Evolutionary conservation across 73 alveolate genomes (phyloP).

Genomic region (Tetrahymena elliotti): DNA sequence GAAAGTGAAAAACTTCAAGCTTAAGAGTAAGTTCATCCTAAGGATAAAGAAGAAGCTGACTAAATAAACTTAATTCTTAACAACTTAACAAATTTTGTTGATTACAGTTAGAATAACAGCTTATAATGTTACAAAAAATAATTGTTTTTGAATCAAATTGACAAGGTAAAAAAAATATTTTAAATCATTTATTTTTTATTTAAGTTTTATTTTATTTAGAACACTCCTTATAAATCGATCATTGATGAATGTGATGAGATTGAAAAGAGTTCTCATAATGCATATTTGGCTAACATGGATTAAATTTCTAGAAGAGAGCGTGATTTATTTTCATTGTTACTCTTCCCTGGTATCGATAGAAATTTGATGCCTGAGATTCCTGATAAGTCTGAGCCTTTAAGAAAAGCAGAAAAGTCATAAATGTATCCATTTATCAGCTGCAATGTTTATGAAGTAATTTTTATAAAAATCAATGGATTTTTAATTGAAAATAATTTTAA

Average conservation of each 20-base stretch:
- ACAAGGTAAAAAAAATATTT: background rate
- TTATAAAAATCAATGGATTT: too few relatives aligned
- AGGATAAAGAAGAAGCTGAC: conserved; percentile 41
- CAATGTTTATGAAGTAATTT: conserved; percentile 50
- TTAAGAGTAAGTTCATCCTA: conserved; percentile 20
- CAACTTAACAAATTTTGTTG: background rate
- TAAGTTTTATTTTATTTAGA: background rate
- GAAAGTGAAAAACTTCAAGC: conserved; percentile 6
- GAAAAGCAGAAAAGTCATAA: conserved; percentile 64
- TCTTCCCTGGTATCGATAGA: conserved; percentile 75
- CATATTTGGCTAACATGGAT: conserved; percentile 10
- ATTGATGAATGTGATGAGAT: conserved; percentile 37
- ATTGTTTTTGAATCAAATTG: background rate
- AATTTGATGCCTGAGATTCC: conserved; percentile 76
- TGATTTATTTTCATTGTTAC: conserved; percentile 26
- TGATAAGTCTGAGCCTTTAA: conserved; percentile 50
- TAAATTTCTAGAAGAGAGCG: conserved; percentile 22
- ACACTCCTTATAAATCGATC: background rate
- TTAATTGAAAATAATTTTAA: too few relatives aligned
- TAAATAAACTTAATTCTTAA: conserved; percentile 6
- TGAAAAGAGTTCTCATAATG: conserved; percentile 6
- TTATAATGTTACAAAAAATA: background rate
- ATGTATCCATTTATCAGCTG: conserved; percentile 69
- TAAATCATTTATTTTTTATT: background rate
- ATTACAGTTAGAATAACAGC: background rate